phyloP scores from a whole-genome alignment of 192 early-diverging fungal species.

The Backusella liffmaniae region DNA sequence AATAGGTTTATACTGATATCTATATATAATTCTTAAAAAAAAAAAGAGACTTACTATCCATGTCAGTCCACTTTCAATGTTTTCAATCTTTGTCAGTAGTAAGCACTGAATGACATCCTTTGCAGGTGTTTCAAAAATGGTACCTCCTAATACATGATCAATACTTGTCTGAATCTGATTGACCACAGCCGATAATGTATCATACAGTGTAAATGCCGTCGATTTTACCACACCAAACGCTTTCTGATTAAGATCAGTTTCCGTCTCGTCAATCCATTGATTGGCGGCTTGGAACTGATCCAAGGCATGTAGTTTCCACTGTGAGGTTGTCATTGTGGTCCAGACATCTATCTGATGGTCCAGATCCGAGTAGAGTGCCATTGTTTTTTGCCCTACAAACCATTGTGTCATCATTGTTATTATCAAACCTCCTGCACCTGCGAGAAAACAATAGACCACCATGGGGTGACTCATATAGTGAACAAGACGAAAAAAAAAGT shows the following conservation, averaged over 20 bases:
- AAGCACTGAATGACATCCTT: slow-evolving; percentile 27
- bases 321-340: neutral
- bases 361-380: neutral
- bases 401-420: neutral
- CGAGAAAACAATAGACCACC: neutral
- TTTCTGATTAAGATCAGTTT: slow-evolving; percentile 22
- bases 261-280: slow-evolving; percentile 22
- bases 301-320: neutral
- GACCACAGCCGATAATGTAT: slow-evolving; percentile 16
- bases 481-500: neutral
- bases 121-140: slow-evolving; percentile 26
- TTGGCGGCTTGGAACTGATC: neutral
- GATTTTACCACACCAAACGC: slow-evolving; percentile 21
- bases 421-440: neutral
- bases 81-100: slow-evolving; percentile 26
- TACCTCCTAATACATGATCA: slow-evolving; percentile 21
- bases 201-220: slow-evolving; percentile 19
- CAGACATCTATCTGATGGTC: neutral
- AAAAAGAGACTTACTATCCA: slow-evolving; percentile 40
- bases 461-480: neutral
- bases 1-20: no score
- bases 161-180: slow-evolving; percentile 11
- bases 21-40: neutral
- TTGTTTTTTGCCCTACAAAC: neutral
- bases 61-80: slow-evolving; percentile 28